Conservation (phyloP, 73 alveolate species). For the Effrenium voratum region DNA sequence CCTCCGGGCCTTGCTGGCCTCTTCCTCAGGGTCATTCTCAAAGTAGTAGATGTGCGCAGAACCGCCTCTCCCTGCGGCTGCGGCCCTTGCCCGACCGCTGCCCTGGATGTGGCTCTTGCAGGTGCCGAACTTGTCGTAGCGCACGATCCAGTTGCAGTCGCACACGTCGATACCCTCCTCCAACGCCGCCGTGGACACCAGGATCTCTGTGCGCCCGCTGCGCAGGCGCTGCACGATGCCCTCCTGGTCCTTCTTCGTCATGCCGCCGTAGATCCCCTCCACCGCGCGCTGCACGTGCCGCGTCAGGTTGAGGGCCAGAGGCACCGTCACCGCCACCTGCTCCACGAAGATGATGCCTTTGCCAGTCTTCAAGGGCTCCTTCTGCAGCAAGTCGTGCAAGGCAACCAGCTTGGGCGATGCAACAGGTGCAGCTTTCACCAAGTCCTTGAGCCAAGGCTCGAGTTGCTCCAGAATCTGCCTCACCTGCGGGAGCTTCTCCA, state of each 20-base stretch:
- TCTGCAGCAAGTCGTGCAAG: too few relatives aligned
- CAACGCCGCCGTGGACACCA: conserved; percentile 40
- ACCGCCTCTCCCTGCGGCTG: too few relatives aligned
- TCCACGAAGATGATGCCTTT: conserved; percentile 43
- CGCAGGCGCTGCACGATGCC: too few relatives aligned
- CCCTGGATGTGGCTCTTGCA: conserved; percentile 17
- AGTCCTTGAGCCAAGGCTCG: too few relatives aligned
- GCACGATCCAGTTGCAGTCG: conserved; percentile 36
- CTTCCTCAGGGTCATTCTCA: conserved; percentile 24
- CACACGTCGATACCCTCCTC: conserved; percentile 43
- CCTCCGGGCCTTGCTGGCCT: background rate
- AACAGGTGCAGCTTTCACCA: too few relatives aligned
- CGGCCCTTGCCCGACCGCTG: background rate
- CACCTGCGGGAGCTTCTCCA: too few relatives aligned
- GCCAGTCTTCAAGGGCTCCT: too few relatives aligned
- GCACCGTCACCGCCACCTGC: conserved; percentile 37
- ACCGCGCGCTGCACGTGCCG: background rate
- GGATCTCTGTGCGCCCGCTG: too few relatives aligned
- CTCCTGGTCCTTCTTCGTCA: background rate
- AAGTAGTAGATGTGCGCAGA: conserved; percentile 31
- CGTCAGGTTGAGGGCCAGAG: background rate
- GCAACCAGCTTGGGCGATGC: too few relatives aligned
- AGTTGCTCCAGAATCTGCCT: too few relatives aligned
- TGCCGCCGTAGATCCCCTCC: background rate
- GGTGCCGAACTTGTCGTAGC: conserved; percentile 17